These are phyloP conservation scores for Raffaelea deltoideospora DNA, from an alignment of 2,329 filamentous ascomycete genomes.

Conservation along the genomic window DNA sequence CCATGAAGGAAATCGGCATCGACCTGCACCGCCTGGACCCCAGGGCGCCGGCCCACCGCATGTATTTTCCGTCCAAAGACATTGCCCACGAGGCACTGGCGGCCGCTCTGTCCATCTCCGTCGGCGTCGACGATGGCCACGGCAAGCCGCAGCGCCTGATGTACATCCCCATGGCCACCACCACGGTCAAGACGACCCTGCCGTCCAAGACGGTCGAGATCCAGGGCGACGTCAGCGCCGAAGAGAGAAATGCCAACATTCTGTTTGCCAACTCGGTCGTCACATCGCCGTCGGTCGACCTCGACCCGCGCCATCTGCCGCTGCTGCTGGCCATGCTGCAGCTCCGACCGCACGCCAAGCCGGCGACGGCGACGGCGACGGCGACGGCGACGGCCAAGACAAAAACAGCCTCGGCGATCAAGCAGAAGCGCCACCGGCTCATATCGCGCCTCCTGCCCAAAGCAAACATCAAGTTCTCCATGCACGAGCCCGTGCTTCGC, in stretches of 20 bases:
- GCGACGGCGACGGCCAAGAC: too few relatives aligned
- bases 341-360: constrained; percentile 22
- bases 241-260: constrained; percentile 89
- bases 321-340: constrained; percentile 65
- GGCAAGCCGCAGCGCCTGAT: constrained; percentile 73
- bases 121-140: constrained; percentile 82
- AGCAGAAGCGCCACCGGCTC: constrained; percentile 45
- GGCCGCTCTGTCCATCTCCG: constrained; percentile 80
- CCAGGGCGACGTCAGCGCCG: constrained; percentile 51
- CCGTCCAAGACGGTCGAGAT: constrained; percentile 88
- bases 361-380: too few relatives aligned
- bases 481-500: constrained; percentile 88
- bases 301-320: constrained; percentile 83
- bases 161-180: constrained; percentile 95
- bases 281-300: constrained; percentile 85
- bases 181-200: constrained; percentile 82
- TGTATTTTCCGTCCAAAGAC: constrained; percentile 92
- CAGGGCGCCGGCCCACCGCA: constrained; percentile 85
- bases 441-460: constrained; percentile 89
- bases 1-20: constrained; percentile 92
- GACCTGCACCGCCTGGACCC: constrained; percentile 85
- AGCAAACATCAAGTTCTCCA: constrained; percentile 84
- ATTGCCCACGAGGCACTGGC: constrained; percentile 89
- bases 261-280: constrained; percentile 92
- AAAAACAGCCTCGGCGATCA: constrained; percentile 19